Base-by-base conservation (phyloP, 2,329 filamentous ascomycete species). In the Ophiocordyceps camponoti-leonardi region DNA sequence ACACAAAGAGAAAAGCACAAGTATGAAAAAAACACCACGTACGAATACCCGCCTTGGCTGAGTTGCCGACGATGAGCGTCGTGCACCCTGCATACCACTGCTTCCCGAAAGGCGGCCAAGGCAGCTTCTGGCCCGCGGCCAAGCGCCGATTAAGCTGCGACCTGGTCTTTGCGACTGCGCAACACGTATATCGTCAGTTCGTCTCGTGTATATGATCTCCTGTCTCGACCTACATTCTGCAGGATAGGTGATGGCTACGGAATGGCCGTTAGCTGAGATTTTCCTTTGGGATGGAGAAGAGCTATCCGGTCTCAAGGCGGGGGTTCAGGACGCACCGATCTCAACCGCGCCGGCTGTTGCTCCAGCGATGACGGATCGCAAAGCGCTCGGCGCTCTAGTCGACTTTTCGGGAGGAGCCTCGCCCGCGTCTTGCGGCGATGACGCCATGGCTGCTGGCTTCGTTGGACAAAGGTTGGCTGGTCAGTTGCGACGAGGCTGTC, bases 1-100 rank as follows among this genome's bases (percentile, higher is more conserved):
- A 26, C 23, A 26, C 8, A 26, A 26, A 26, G 8, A 8, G 8
- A 11, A n/a, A 16, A 3, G n/a, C 16, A 22, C 16, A 41, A 18
- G n/a, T 13, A 41, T 35, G 16, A 14, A n/a, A n/a, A n/a, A n/a
- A n/a, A n/a, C n/a, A 13, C 11, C 16, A 43, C 81, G 49, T 74
- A 88, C 87, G 81, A 51, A 96, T 93, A 48, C 87, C 92, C 35
- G 92, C 92, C 69, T 98, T 98, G 60, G 92, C 73, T 45, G 87
- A 93, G 67, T 98, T 98, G 49, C 92, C 92, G 53, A 96, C 86
- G 48, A 98, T 94, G 60, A 95, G 67, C 26, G 92, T 96, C 42
- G 92, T 96, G 68, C 92, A 98, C 35, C 92, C 92, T 13, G 92
- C 90, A 63, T 98, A 98, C 92, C 92, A 98, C 63, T 94, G 86